Evolutionary conservation across 768 basidiomycete genomes (phyloP), one percentile per base, ranked within the genome.

Genomic region (Lactarius akahatsu): DNA sequence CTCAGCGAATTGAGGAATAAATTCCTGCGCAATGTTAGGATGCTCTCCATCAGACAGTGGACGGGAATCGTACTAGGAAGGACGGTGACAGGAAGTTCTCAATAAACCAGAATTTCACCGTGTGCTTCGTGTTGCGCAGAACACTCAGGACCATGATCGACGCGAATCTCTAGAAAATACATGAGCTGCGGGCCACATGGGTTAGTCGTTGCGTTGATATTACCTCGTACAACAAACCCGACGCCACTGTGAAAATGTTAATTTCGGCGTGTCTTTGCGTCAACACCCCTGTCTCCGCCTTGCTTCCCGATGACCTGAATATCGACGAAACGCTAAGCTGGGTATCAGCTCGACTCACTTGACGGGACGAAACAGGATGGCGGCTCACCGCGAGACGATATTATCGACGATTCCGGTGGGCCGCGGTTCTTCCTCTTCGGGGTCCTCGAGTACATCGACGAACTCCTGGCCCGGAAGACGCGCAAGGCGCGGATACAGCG

Each of bases 81-180:
- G 95, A 91, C 0, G 96, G 97, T 0, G 96, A 98, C 16, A 98
- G 83, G 84, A 99, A 99, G 78, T 99, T 98, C 75, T 97, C 92
- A 69, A 99, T 98, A 78, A 98, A 98, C 97, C 97, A 98, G 79
- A 98, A 99, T 76, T 99, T 99, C 76, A 99, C 96, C 32, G 87
- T 90, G 72, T 90, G 91, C 23, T 94, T 88, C 20, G 97, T 98
- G 73, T 98, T 96, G 47, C 89, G 88, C 69, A 98, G 81, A 38
- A 99, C 97, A 71, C 94, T 96, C 41, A 98, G 81, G 64, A 98
- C 93, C 97, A 98, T 99, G 78, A 99, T 98, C 10, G 93, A 94
- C 0, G 89, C 95, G 77, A 99, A 98, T 18, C 97, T 89, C 94
- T 98, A 69, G 9, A 47, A 50, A 52, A 20, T 34, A 56, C 18